These are phyloP conservation scores for Quercus glauca DNA, from an alignment of 306 rosid genomes.

Conservation along the genomic window DNA sequence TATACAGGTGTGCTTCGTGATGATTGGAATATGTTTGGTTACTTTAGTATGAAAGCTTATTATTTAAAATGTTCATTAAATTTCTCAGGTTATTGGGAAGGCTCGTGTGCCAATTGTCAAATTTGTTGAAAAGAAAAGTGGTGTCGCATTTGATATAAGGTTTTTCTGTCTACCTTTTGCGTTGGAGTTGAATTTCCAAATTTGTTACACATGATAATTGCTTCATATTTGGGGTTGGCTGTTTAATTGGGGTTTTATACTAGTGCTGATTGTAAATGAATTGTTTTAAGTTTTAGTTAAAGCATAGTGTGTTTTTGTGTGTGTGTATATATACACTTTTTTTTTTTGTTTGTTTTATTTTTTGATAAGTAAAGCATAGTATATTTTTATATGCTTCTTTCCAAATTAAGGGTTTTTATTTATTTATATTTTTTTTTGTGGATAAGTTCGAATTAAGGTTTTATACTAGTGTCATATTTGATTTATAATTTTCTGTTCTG, in stretches of 20 bases:
- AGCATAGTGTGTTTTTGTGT: not conserved
- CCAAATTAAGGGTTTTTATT: too few species aligned
- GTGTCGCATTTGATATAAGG: constrained; percentile 89
- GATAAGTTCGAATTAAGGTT: too few species aligned
- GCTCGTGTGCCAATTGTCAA: constrained; percentile 97
- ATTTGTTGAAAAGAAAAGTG: constrained; percentile 79
- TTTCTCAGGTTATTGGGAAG: constrained; percentile 80
- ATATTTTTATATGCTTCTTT: too few species aligned
- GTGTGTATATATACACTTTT: too few species aligned
- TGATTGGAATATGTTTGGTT: not conserved
- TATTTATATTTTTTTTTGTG: too few species aligned
- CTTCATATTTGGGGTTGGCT: not conserved
- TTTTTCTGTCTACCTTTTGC: constrained; percentile 19
- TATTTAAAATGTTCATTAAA: constrained; percentile 14
- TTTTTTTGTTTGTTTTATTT: too few species aligned
- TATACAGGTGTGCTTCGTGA: constrained; percentile 58
- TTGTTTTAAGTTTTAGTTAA: not conserved
- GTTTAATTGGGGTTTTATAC: not conserved
- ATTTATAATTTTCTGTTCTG: too few species aligned
- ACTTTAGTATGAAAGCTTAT: not conserved
- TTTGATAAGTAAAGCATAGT: too few species aligned
- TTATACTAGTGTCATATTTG: too few species aligned
- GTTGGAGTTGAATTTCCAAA: constrained; percentile 4
- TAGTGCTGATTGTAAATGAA: not conserved
- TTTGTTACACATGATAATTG: not conserved